A percentile compares a stretch with the other conserved stretches of the same genome.
phyloP scores from a whole-genome alignment of 371 early-diverging fungal species.

The Apophysomyces trapeziformis region DNA sequence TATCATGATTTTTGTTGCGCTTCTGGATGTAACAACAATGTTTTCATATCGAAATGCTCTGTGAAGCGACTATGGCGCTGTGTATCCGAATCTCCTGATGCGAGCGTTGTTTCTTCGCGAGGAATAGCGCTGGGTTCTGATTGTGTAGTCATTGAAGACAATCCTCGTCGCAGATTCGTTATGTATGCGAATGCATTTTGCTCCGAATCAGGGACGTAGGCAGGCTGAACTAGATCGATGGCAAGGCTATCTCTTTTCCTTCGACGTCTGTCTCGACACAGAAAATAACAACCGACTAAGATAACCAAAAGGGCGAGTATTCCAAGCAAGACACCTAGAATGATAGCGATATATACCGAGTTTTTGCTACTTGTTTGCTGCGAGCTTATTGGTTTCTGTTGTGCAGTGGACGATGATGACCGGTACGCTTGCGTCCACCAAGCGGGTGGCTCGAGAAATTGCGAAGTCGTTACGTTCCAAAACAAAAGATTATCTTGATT shows the following conservation, averaged over 20 bases:
- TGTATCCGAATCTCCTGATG: constrained; percentile 6
- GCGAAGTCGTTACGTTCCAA: constrained; percentile 10
- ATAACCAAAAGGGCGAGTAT: not conserved
- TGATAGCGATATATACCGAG: constrained; percentile 3
- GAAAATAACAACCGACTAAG: not conserved
- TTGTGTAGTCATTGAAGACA: constrained; percentile 13
- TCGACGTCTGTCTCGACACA: constrained; percentile 7
- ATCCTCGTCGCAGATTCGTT: constrained; percentile 14
- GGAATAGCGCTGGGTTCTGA: constrained; percentile 5
- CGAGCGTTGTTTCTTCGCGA: constrained; percentile 4
- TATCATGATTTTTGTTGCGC: too few species aligned
- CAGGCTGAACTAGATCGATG: not conserved
- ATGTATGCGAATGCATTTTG: constrained; percentile 7
- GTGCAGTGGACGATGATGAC: not conserved
- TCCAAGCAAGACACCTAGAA: constrained; percentile 19
- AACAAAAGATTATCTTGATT: constrained; percentile 17
- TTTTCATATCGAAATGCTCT: constrained; percentile 21
- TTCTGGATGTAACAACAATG: not conserved
- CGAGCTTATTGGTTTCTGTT: not conserved
- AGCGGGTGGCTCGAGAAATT: constrained; percentile 9
- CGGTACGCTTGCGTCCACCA: constrained; percentile 16
- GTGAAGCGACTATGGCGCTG: constrained; percentile 15
- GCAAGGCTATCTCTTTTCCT: not conserved
- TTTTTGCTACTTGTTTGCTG: not conserved
- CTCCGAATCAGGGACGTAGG: not conserved